Conservation (phyloP, 2,329 filamentous ascomycete genomes). For the Samsoniella hepiali region DNA sequence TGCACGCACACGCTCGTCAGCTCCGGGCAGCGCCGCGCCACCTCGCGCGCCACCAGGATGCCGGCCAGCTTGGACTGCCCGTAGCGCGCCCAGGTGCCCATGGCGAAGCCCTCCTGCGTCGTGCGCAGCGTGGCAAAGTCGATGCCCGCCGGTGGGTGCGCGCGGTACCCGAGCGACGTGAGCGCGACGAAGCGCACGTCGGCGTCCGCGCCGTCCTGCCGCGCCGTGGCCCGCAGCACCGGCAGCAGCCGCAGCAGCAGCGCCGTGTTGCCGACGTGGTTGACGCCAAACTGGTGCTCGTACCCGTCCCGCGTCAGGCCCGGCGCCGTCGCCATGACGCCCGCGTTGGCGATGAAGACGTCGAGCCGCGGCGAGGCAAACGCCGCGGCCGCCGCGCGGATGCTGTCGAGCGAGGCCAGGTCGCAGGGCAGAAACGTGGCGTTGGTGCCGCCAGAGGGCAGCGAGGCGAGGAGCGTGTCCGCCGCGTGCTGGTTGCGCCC, state of each 20-base stretch:
- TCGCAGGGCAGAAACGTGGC: slow-evolving; percentile 43
- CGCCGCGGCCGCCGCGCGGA: slow-evolving; percentile 41
- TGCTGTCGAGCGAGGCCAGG: slow-evolving; percentile 46
- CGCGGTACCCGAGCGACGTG: slow-evolving; percentile 28
- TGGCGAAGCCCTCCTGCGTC: slow-evolving; percentile 23
- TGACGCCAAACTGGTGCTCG: slow-evolving; percentile 36
- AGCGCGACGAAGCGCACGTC: slow-evolving; percentile 27
- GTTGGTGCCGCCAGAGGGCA: background rate
- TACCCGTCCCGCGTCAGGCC: slow-evolving; percentile 33
- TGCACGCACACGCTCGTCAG: slow-evolving; percentile 46
- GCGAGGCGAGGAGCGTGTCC: slow-evolving; percentile 40
- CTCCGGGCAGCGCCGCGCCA: slow-evolving; percentile 42
- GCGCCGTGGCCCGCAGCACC: slow-evolving; percentile 24
- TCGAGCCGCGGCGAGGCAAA: slow-evolving; percentile 42
- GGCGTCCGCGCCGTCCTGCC: slow-evolving; percentile 4
- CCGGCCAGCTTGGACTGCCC: slow-evolving; percentile 50
- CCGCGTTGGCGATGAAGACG: slow-evolving; percentile 38
- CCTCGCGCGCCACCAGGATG: slow-evolving; percentile 43
- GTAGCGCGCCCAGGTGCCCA: slow-evolving; percentile 44
- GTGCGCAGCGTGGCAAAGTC: slow-evolving; percentile 29
- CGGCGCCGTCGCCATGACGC: slow-evolving; percentile 31
- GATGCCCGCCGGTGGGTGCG: slow-evolving; percentile 29
- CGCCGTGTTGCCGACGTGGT: slow-evolving; percentile 32
- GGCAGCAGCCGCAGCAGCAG: slow-evolving; percentile 35
- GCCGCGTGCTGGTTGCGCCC: slow-evolving; percentile 45